These are phyloP conservation scores for Trypethelium eluteriae DNA, from an alignment of 495 filamentous ascomycete species.

Conservation along the genomic window DNA sequence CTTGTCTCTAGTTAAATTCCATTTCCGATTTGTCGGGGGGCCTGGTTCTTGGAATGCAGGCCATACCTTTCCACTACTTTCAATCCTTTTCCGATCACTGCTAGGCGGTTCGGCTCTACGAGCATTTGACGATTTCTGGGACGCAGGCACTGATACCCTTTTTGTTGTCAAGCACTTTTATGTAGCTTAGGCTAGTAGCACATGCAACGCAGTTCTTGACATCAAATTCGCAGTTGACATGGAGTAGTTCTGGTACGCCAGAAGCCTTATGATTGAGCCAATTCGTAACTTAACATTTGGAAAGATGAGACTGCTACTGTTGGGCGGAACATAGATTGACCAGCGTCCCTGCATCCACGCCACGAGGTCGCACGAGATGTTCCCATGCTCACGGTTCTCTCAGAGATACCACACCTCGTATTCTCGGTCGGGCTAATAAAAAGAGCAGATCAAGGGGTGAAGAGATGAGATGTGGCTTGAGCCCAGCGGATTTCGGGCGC, in stretches of 20 bases:
- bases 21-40: background rate
- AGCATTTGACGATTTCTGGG: background rate
- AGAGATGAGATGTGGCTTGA: background rate
- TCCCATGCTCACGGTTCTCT: background rate
- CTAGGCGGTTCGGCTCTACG: background rate
- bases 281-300: too few species aligned
- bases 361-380: background rate
- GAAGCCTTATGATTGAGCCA: too few species aligned
- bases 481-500: background rate
- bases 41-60: background rate
- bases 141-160: constrained; percentile 6
- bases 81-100: background rate
- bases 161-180: background rate
- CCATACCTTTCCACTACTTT: background rate
- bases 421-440: background rate
- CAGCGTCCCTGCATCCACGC: background rate
- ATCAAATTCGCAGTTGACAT: too few species aligned
- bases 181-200: background rate
- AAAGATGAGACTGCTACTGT: background rate
- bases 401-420: background rate
- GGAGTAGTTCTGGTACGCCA: too few species aligned
- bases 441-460: background rate
- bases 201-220: too few species aligned
- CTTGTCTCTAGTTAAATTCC: constrained; percentile 16
- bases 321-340: background rate